Evolutionary conservation across 495 filamentous ascomycete species (phyloP).

Genomic region (Penicillium riverlandense): DNA sequence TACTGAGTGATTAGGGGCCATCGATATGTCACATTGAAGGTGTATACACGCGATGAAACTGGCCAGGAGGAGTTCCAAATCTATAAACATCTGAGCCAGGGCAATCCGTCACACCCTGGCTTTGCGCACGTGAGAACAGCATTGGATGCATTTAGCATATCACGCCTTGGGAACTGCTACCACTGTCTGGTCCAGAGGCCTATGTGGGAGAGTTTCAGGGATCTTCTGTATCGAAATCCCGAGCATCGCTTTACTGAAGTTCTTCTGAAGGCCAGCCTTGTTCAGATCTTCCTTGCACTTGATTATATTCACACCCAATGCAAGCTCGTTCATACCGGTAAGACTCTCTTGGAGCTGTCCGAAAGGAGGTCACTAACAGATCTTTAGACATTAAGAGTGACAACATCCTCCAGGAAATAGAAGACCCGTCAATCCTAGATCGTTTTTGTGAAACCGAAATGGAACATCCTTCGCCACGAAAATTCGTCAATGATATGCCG

Average conservation of each 20-base stretch:
- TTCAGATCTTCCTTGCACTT: slow-evolving; percentile 30
- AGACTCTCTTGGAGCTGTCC: slow-evolving; percentile 6
- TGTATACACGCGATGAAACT: slow-evolving; percentile 21
- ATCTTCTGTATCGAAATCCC: slow-evolving; percentile 25
- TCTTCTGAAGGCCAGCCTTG: slow-evolving; percentile 22
- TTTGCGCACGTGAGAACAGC: slow-evolving; percentile 18
- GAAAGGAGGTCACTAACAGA: neutral
- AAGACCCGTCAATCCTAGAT: too few species aligned
- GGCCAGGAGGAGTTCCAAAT: slow-evolving; percentile 20
- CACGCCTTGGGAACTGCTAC: slow-evolving; percentile 21
- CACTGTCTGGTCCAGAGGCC: slow-evolving; percentile 31
- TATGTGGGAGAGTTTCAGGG: slow-evolving; percentile 33
- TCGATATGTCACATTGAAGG: slow-evolving; percentile 38
- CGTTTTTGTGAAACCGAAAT: too few species aligned
- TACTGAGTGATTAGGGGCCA: slow-evolving; percentile 19
- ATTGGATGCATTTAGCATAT: slow-evolving; percentile 25
- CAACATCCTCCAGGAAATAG: slow-evolving; percentile 34
- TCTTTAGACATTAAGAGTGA: slow-evolving; percentile 36
- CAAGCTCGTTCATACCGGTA: slow-evolving; percentile 41
- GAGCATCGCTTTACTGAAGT: slow-evolving; percentile 23
- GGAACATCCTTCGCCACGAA: slow-evolving; percentile 22
- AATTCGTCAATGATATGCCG: slow-evolving; percentile 20
- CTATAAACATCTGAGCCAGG: slow-evolving; percentile 17
- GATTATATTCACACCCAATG: slow-evolving; percentile 40
- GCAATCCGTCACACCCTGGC: slow-evolving; percentile 16